Conservation (phyloP, 2,329 filamentous ascomycete genomes). For the Neofusicoccum parvum region DNA sequence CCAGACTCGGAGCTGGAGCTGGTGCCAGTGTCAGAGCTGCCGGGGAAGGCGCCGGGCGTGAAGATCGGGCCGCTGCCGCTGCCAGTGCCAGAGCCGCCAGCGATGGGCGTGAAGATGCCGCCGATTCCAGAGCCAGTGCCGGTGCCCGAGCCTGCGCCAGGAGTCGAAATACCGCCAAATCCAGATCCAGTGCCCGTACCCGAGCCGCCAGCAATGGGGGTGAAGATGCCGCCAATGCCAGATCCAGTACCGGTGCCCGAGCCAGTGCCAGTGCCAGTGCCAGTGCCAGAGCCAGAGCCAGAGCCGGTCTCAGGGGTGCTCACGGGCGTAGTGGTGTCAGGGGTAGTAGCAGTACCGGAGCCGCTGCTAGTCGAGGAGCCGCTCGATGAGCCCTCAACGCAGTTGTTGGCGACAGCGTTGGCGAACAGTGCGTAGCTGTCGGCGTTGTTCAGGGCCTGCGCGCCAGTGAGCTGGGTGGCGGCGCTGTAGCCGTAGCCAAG, state of each 20-base stretch:
- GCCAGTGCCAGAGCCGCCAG: neutral
- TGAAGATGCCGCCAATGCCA: neutral
- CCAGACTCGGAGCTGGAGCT: too few species aligned
- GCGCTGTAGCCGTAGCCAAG: slow-evolving; percentile 55
- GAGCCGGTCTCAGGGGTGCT: neutral
- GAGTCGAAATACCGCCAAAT: neutral
- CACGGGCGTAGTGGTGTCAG: neutral
- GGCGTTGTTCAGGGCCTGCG: slow-evolving; percentile 48
- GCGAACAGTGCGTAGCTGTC: slow-evolving; percentile 57
- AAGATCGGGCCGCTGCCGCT: too few species aligned
- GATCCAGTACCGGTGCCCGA: neutral
- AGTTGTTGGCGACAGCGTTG: neutral
- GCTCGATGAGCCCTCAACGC: neutral
- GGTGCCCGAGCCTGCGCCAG: neutral
- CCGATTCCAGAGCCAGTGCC: neutral
- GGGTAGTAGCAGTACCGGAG: too few species aligned
- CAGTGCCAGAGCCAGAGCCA: neutral
- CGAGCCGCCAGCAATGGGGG: neutral
- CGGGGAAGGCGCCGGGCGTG: too few species aligned
- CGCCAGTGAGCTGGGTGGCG: neutral
- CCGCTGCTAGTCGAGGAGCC: neutral
- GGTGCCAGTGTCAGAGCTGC: too few species aligned
- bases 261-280: neutral
- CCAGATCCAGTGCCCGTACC: neutral
- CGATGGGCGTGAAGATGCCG: neutral